phyloP scores from a whole-genome alignment of 2,329 filamentous ascomycete species.

The Helotiales sp. region DNA sequence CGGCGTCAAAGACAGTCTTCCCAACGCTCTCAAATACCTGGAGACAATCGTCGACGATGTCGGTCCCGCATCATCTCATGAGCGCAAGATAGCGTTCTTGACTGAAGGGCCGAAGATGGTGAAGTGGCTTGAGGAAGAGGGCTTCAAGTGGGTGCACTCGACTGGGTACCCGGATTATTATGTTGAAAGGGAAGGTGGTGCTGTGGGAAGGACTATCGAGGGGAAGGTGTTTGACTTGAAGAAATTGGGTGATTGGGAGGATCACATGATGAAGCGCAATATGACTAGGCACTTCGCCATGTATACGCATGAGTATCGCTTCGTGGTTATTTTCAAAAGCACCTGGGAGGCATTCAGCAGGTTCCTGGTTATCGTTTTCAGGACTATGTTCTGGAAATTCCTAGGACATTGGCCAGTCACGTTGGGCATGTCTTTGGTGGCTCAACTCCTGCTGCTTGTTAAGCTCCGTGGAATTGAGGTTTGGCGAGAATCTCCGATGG shows the following conservation, averaged over 20 bases:
- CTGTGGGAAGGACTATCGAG: constrained; percentile 17
- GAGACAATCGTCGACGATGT: constrained; percentile 40
- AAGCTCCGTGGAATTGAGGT: constrained; percentile 7
- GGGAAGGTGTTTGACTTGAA: constrained; percentile 22
- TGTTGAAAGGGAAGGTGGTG: constrained; percentile 24
- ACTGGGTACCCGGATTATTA: constrained; percentile 44
- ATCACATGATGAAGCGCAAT: background rate
- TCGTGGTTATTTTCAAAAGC: constrained; percentile 1
- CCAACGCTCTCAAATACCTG: constrained; percentile 40
- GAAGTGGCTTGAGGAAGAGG: constrained; percentile 38
- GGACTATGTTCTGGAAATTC: background rate
- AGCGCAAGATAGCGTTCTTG: constrained; percentile 41
- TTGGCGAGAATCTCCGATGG: constrained; percentile 9
- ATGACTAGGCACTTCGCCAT: background rate
- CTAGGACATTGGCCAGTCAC: constrained; percentile 17
- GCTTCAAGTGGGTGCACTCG: constrained; percentile 40
- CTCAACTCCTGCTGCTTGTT: constrained; percentile 16
- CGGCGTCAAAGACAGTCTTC: constrained; percentile 36
- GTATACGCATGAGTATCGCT: constrained; percentile 9
- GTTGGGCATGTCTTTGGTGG: constrained; percentile 14
- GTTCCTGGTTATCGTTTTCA: background rate
- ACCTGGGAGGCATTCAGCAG: constrained; percentile 8
- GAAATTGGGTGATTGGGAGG: constrained; percentile 12
- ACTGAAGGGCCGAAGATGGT: constrained; percentile 43
- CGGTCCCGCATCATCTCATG: constrained; percentile 41